Base-by-base conservation (phyloP, 2,329 filamentous ascomycete genomes). In the Myriosclerotinia scirpicola region DNA sequence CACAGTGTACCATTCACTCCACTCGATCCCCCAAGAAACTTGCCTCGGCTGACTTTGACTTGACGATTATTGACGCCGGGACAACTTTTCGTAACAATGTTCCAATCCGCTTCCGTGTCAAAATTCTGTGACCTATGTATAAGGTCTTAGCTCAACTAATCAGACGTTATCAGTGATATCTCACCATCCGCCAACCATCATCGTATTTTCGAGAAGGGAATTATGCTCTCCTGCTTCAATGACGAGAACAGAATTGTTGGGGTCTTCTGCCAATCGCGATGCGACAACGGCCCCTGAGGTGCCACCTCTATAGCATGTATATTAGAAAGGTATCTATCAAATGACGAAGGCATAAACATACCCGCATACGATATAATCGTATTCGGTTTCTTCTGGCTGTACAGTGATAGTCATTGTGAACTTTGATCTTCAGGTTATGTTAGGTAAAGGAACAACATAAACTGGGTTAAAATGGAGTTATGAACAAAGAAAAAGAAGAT, bases 21-120 rank as follows among this genome's bases (percentile, higher is more conserved):
- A 62, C 80, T 82, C 8, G 77, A 82, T 15, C 82, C 82, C 12
- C 82, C 81, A 1, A 84, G 76, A 66, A 83, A 82, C 60, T 80
- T 80, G 44, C 82, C 82, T 58, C 82, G 76, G 63, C 80, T 83
- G 20, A 80, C 76, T 68, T 83, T 82, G 4, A 84, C 77, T 67
- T 80, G 78, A 3, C 82, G 77, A 38, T 76, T 73, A 34, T 82
- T 78, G 22, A 81, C 76, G 4, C 76, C 76, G 7, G 75, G 64
- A 46, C 76, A 78, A 6, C 79, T 77, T 50, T 79, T 77, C 1
- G 80, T 80, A 26, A 79, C 67, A 46, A 84, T 80, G 58, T 83
- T 84, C 82, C 82, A 84, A 66, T 84, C 82, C 0, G 80, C 81
- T 66, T 82, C 81, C 12, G 75, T 78, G 65, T 82, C 81, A 64